phyloP scores from a whole-genome alignment of 306 rosid genomes.

The Pyrus pyrifolia region DNA sequence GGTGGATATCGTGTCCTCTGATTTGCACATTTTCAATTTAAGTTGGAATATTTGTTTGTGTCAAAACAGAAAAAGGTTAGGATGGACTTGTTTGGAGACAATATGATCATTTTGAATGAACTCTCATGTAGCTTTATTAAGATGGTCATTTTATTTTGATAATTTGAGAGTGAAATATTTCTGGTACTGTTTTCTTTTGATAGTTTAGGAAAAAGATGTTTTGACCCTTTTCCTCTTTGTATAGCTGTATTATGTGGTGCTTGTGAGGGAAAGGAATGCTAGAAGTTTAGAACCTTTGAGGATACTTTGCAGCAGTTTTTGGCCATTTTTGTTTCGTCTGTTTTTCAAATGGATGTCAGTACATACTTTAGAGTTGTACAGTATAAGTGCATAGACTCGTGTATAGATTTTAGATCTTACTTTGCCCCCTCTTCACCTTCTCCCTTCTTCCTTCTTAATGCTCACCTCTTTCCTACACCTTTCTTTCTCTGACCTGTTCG shows the following conservation, averaged over 20 bases:
- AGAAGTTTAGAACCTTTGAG: not conserved
- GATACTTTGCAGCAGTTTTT: not conserved
- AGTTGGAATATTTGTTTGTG: no score
- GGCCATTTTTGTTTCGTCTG: not conserved
- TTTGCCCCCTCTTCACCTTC: not conserved
- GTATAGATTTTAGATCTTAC: not conserved
- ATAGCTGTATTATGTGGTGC: not conserved
- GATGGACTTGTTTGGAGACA: no score
- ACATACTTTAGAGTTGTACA: not conserved
- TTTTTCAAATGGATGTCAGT: not conserved
- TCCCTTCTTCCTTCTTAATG: not conserved
- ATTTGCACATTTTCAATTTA: no score
- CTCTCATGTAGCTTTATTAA: no score
- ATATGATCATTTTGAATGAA: no score
- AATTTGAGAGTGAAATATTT: not conserved
- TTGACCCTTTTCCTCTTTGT: not conserved
- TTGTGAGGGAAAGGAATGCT: not conserved
- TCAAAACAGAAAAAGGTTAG: no score
- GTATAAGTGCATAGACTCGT: not conserved
- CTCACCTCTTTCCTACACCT: not conserved
- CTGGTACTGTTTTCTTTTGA: not conserved
- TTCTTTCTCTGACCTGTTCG: not conserved
- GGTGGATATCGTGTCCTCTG: no score
- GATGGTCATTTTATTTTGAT: no score
- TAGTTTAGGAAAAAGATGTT: not conserved